Conservation (phyloP, 2,329 filamentous ascomycete genomes). For the Magnaporthiopsis rhizophila region DNA sequence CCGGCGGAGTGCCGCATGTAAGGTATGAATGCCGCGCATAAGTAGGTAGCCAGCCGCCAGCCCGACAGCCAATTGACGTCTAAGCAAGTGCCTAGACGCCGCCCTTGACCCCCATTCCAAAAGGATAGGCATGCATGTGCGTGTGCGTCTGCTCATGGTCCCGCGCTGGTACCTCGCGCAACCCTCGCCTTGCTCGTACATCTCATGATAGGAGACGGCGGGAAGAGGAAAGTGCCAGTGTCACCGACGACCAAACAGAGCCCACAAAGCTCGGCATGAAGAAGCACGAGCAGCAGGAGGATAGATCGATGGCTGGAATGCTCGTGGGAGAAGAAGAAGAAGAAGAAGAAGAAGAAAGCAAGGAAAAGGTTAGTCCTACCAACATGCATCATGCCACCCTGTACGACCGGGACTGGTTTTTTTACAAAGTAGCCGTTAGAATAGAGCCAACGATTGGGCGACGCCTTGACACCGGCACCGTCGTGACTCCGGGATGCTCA, state of each 20-base stretch:
- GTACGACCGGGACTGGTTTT: slow-evolving; percentile 60
- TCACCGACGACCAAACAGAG: background rate
- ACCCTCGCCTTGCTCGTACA: background rate
- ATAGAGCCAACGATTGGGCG: background rate
- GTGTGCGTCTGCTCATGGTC: background rate
- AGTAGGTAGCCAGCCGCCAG: background rate
- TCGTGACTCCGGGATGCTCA: slow-evolving; percentile 11
- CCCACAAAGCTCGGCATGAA: background rate
- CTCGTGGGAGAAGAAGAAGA: background rate
- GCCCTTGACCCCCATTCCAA: background rate
- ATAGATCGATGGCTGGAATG: no score
- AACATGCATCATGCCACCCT: slow-evolving; percentile 63
- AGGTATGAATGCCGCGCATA: background rate
- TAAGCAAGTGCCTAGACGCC: background rate
- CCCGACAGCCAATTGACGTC: background rate
- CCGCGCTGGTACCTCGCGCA: background rate
- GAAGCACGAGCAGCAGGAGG: background rate
- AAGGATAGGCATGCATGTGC: background rate
- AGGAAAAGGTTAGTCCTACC: slow-evolving; percentile 10
- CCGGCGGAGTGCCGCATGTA: background rate
- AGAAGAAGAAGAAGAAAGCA: background rate
- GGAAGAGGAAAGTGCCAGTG: background rate
- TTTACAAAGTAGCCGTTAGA: slow-evolving; percentile 21
- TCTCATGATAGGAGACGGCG: background rate
- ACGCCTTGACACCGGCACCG: background rate